Evolutionary conservation across 2,329 filamentous ascomycete genomes (phyloP).

Genomic region (Penicillium sp.): DNA sequence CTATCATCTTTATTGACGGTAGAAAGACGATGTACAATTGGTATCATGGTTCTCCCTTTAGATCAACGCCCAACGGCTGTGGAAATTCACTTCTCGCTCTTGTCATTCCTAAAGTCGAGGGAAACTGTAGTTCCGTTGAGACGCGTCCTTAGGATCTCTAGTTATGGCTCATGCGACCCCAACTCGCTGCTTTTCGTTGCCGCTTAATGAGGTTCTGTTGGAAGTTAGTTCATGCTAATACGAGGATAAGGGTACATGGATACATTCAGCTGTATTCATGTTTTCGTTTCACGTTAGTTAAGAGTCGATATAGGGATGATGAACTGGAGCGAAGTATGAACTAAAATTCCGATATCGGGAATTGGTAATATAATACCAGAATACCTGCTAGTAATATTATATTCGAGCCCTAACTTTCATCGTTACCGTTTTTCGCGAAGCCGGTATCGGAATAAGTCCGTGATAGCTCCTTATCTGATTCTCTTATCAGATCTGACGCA

Average conservation of each 20-base stretch:
- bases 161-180: constrained; percentile 85
- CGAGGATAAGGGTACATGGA: neutral
- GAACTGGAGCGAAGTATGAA: neutral
- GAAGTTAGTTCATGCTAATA: neutral
- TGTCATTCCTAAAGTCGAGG: constrained; percentile 65
- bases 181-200: constrained; percentile 90
- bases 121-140: constrained; percentile 93
- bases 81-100: constrained; percentile 60
- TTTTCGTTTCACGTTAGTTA: neutral
- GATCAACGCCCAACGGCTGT: neutral
- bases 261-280: neutral
- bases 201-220: neutral
- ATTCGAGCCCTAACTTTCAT: constrained; percentile 3
- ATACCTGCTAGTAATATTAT: neutral
- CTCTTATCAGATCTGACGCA: constrained; percentile 23
- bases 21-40: neutral
- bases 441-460: neutral
- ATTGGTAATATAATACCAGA: neutral
- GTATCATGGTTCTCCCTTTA: neutral
- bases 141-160: constrained; percentile 81
- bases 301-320: neutral
- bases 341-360: neutral
- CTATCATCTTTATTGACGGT: too few species aligned
- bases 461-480: constrained; percentile 19
- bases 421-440: neutral